Conservation (phyloP, 1,284 basidiomycete genomes). For the Rhodotorula sp. region DNA sequence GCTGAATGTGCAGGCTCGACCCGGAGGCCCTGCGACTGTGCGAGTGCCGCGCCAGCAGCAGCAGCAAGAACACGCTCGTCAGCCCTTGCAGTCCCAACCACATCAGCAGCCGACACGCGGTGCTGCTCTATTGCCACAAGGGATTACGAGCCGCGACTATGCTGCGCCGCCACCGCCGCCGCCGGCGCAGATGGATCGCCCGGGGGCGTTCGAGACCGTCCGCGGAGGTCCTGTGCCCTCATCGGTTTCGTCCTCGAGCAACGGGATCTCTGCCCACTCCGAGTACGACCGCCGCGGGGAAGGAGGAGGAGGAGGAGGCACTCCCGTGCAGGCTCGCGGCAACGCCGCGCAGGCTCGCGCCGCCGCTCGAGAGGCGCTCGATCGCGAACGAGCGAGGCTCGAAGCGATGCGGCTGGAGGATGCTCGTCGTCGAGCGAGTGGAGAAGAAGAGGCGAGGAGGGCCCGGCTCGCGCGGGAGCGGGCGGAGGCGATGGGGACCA, state of each 20-base stretch:
- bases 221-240: slow-evolving; percentile 6
- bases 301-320: background rate
- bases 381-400: slow-evolving; percentile 29
- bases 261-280: slow-evolving; percentile 57
- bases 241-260: slow-evolving; percentile 31
- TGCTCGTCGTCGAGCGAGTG: slow-evolving; percentile 27
- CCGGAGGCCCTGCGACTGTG: slow-evolving; percentile 33
- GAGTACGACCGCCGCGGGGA: slow-evolving; percentile 51
- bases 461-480: slow-evolving; percentile 60
- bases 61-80: slow-evolving; percentile 50
- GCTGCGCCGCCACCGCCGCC: background rate
- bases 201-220: slow-evolving; percentile 22
- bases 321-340: background rate
- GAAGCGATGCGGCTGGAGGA: slow-evolving; percentile 13
- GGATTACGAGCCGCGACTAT: slow-evolving; percentile 42
- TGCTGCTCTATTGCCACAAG: slow-evolving; percentile 45
- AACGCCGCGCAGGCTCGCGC: slow-evolving; percentile 13
- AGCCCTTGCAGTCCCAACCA: slow-evolving; percentile 42
- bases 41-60: slow-evolving; percentile 21
- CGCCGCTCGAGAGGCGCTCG: slow-evolving; percentile 19
- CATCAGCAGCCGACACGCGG: background rate
- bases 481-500: slow-evolving; percentile 53
- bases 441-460: slow-evolving; percentile 61
- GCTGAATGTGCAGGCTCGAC: slow-evolving; percentile 54
- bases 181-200: background rate